Conservation (phyloP, 2,329 filamentous ascomycete species). For the Diplodia intermedia region DNA sequence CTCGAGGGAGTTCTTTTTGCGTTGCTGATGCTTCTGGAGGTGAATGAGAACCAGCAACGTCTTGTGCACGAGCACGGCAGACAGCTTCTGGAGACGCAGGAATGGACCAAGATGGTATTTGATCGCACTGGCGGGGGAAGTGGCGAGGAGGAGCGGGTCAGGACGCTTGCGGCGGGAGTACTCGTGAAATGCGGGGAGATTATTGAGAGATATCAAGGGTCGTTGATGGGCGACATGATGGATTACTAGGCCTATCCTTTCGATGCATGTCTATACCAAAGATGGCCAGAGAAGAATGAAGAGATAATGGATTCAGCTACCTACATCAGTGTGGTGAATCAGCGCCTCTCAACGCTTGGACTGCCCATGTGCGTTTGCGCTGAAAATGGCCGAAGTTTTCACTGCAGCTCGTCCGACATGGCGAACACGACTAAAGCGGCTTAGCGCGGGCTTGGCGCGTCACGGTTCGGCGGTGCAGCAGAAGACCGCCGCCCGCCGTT, state of each 20-base stretch:
- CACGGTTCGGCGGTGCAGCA: slow-evolving; percentile 20
- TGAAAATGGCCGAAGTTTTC: not conserved
- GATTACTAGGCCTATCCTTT: slow-evolving; percentile 35
- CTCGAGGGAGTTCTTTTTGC: slow-evolving; percentile 79
- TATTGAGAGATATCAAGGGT: slow-evolving; percentile 78
- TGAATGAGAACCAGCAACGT: slow-evolving; percentile 75
- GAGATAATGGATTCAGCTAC: no score
- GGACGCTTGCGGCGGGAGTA: slow-evolving; percentile 78
- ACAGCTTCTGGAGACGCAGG: slow-evolving; percentile 82
- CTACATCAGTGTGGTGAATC: no score
- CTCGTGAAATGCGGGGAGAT: slow-evolving; percentile 80
- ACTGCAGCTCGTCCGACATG: not conserved
- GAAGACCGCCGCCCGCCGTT: slow-evolving; percentile 26
- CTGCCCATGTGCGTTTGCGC: not conserved
- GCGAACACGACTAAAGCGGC: not conserved
- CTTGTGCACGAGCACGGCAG: slow-evolving; percentile 77
- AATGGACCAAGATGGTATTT: slow-evolving; percentile 84
- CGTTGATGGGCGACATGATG: slow-evolving; percentile 74
- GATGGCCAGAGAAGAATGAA: not conserved
- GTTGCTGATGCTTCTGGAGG: slow-evolving; percentile 79
- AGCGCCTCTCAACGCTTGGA: not conserved
- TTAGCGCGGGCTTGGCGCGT: slow-evolving; percentile 30
- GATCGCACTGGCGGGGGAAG: slow-evolving; percentile 56
- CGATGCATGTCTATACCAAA: not conserved
- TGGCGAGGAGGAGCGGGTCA: slow-evolving; percentile 73